These are phyloP conservation scores for Microcera coccophila DNA, from an alignment of 2,329 filamentous ascomycete genomes.

Conservation along the genomic window DNA sequence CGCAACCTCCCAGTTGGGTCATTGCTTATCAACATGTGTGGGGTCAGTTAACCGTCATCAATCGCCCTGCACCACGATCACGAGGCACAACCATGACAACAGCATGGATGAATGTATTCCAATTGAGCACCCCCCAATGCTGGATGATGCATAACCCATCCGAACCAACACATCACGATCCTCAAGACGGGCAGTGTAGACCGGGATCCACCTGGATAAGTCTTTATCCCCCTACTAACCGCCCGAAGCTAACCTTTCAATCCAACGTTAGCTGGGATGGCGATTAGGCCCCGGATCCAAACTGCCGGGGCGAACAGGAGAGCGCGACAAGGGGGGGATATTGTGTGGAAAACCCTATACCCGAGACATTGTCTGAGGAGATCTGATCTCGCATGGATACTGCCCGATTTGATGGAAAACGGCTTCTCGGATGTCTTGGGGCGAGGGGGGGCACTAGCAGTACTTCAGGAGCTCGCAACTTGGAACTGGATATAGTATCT, in stretches of 20 bases:
- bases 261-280: neutral
- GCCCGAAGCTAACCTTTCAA: no score
- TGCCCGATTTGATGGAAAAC: neutral
- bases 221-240: no score
- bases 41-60: neutral
- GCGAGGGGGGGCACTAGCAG: no score
- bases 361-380: neutral
- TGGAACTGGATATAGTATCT: no score
- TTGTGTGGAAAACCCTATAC: neutral
- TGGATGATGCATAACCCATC: neutral
- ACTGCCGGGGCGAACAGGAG: neutral
- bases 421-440: no score
- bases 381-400: neutral
- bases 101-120: neutral
- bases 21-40: neutral
- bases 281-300: neutral
- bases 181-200: neutral
- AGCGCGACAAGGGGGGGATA: neutral
- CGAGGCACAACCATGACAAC: neutral
- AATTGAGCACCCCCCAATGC: neutral
- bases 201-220: neutral
- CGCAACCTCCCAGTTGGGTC: neutral
- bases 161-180: neutral
- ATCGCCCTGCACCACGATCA: neutral
- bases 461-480: neutral